Percentiles rank a stretch among this genome's conserved stretches.
phyloP scores from a whole-genome alignment of 1,139 yeast species.

The Spathaspora sp. region DNA sequence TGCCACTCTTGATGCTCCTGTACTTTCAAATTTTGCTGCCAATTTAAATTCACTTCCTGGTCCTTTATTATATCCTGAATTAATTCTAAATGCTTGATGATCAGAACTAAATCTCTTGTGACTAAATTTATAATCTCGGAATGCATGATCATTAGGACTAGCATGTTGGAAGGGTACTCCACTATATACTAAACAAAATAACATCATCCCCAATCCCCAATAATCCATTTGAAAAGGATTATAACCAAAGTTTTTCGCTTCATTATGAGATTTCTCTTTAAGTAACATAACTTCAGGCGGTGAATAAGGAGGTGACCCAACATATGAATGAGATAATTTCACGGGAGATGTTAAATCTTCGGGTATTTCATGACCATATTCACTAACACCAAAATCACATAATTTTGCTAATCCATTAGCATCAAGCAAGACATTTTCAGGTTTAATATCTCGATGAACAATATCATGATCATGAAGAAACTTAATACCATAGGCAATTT shows the following conservation, averaged over 20 bases:
- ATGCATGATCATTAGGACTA: constrained; percentile 49
- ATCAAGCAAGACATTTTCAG: constrained; percentile 60
- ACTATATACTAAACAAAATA: constrained; percentile 60
- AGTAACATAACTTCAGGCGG: constrained; percentile 73
- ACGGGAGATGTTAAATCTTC: constrained; percentile 52
- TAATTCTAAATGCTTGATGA: constrained; percentile 55
- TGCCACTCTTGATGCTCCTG: constrained; percentile 66
- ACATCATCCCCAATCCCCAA: constrained; percentile 70
- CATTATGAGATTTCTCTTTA: constrained; percentile 36
- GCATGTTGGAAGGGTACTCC: constrained; percentile 63
- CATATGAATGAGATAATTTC: constrained; percentile 46
- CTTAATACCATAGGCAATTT: constrained; percentile 51
- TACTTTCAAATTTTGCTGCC: constrained; percentile 58
- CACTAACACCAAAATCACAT: constrained; percentile 78
- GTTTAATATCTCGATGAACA: constrained; percentile 66
- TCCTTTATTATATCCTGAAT: constrained; percentile 42
- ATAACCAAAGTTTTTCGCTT: constrained; percentile 47
- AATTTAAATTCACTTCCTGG: constrained; percentile 69
- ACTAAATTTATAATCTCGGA: constrained; percentile 55
- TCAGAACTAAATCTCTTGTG: constrained; percentile 50
- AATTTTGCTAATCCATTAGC: constrained; percentile 61
- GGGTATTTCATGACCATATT: constrained; percentile 57
- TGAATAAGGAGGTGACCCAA: constrained; percentile 80
- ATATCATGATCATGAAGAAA: constrained; percentile 57
- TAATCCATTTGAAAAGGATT: constrained; percentile 69